Base-by-base conservation (phyloP, 768 basidiomycete genomes). In the Tephrocybe rancida region DNA sequence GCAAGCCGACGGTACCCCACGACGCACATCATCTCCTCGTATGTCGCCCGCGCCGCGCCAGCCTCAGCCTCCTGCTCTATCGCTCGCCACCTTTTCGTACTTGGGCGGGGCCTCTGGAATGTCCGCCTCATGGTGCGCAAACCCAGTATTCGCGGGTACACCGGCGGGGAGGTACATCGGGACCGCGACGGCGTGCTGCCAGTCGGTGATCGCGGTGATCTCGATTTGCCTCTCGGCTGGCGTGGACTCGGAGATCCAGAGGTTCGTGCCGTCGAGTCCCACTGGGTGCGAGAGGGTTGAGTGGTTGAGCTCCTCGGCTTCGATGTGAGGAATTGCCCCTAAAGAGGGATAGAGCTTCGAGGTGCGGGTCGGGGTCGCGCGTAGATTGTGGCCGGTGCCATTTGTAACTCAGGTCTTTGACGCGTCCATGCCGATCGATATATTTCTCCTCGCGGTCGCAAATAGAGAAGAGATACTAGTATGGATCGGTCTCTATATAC, bases 181-280 rank as follows among this genome's bases (percentile, higher is more conserved):
- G 7, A 7, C 13, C 13, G 13, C 30, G 30, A 32, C 6, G 30
- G 30, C 30, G 30, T 32, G 30, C 30, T 32, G 30, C 30, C 30
- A 32, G 30, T 47, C 45, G 4, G 45, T 47, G 9, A 47, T 35
- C 10, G 32, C 45, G n/a, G 45, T 38, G 2, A 48, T 27, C 5
- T 48, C 47, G 11, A 48, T 48, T 3, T 34, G 47, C n/a, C 35
- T 24, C 9, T 24, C 35, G n/a, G 34, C 47, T 13, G 25, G 25
- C 5, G 47, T 34, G 27, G 47, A 48, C 35, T 48, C 47, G 35
- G 47, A 48, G 26, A 48, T 11, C 47, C 47, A 48, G 25, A 48
- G n/a, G 11, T 47, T 47, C 21, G 45, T 16, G 8, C 47, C 47
- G 25, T 48, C 47, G 18, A 48, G 47, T 35, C 47, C 47, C 16